These are phyloP conservation scores for Dissoconium aciculare DNA, from an alignment of 2,329 filamentous ascomycete species.

Conservation along the genomic window DNA sequence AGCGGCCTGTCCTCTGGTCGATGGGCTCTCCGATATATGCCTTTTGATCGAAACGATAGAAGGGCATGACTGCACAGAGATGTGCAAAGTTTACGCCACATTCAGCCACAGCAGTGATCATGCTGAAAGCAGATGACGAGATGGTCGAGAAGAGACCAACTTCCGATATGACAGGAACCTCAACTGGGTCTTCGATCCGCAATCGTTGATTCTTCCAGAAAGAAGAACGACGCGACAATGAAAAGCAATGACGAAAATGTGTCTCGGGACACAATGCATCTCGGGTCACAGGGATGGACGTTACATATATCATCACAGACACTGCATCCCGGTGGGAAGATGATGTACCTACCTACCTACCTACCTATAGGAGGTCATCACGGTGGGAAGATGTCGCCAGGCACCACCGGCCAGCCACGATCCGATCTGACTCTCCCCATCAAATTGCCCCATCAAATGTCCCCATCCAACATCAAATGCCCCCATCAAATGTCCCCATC, in stretches of 20 bases:
- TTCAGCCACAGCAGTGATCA: constrained; percentile 1
- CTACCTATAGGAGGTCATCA: too few species aligned
- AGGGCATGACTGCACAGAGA: constrained; percentile 1
- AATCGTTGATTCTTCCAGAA: neutral
- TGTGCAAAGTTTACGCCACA: neutral
- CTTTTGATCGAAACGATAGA: neutral
- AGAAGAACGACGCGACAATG: neutral
- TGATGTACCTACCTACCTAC: too few species aligned
- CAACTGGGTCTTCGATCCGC: neutral
- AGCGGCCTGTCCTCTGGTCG: neutral
- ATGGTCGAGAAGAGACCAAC: neutral
- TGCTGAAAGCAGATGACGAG: neutral
- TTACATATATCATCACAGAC: too few species aligned
- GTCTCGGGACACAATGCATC: constrained; percentile 1
- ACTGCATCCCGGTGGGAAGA: too few species aligned
- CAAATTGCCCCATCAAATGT: too few species aligned
- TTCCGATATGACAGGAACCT: neutral
- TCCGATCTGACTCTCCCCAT: too few species aligned
- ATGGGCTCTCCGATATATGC: neutral
- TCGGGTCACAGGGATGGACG: constrained; percentile 1
- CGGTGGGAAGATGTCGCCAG: too few species aligned
- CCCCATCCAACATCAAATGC: too few species aligned
- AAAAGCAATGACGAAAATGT: neutral
- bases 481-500: too few species aligned
- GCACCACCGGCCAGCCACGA: too few species aligned